phyloP scores from a whole-genome alignment of 192 early-diverging fungal species.

The Phlyctochytrium bullatum region DNA sequence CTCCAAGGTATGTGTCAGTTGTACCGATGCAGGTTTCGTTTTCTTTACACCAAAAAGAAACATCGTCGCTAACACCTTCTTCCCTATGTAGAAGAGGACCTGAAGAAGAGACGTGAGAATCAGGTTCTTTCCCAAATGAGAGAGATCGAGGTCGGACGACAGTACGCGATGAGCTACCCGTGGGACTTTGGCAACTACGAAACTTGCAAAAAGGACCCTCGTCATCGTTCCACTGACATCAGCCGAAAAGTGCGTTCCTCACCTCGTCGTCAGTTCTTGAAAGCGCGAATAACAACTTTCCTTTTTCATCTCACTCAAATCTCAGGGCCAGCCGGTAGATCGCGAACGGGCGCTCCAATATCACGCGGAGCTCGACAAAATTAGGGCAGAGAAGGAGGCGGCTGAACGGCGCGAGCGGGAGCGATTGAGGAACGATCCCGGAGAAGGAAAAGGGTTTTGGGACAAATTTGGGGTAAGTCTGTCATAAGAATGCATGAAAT shows the following conservation, averaged over 20 bases:
- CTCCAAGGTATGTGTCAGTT: not conserved
- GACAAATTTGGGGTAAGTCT: not conserved
- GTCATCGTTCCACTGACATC: constrained; percentile 4
- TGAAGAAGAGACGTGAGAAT: not conserved
- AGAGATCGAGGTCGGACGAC: not conserved
- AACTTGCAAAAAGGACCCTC: not conserved
- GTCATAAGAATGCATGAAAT: no score
- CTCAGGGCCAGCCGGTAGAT: not conserved
- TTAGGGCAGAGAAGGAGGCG: not conserved
- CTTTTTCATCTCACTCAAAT: not conserved
- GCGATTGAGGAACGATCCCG: not conserved
- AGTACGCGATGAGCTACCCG: constrained; percentile 2
- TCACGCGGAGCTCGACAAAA: not conserved
- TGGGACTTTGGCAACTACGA: constrained; percentile 2
- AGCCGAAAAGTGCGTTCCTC: constrained; percentile 1
- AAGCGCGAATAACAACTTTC: not conserved
- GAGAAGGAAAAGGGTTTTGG: not conserved
- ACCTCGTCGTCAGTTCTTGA: not conserved
- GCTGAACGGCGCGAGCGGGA: not conserved
- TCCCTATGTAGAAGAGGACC: not conserved
- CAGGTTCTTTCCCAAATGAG: not conserved
- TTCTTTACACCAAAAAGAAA: no score
- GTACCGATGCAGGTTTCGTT: not conserved
- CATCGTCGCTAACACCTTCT: no score
- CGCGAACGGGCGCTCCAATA: not conserved